Evolutionary conservation across 495 filamentous ascomycete genomes (phyloP), one percentile per base, ranked within the genome.

Genomic region (Penicillium argentinense): DNA sequence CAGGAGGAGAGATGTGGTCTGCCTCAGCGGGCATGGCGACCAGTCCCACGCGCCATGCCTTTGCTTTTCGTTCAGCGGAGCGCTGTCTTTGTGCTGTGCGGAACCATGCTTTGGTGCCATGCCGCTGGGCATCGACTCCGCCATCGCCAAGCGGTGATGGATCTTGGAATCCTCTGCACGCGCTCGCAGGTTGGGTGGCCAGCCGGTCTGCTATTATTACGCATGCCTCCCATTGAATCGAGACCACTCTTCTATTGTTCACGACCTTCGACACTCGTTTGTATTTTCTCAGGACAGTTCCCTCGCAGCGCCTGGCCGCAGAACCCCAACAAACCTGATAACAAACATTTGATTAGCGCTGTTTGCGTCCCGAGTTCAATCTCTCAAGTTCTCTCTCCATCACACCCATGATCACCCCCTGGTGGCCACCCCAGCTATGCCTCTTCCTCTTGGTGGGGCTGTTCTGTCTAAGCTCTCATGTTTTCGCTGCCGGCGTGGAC

Each of bases 91-190:
- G 33, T 21, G 33, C 18, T 36, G 3, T 21, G n/a, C 17, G 16
- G 33, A 36, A 11, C 33, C 33, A 22, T 18, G n/a, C 19, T 27
- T 28, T 47, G 23, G 33, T 17, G 25, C 44, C 33, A 16, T 28
- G 40, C 21, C 12, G 23, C 26, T 41, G 17, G 33, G 33, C 33
- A 36, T 36, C 8, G 17, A 25, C 19, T 36, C 17, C 37, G 26
- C 23, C 27, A 28, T 26, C 26, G 45, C 45, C 45, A 48, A 48
- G 45, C 4, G 29, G 12, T 8, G 3, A 41, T 40, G 22, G 45
- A 41, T 41, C 27, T 41, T 41, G 37, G 37, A 19, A 14, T 33
- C 21, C 21, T 36, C 4, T 9, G n/a, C n/a, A n/a, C n/a, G n/a
- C n/a, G n/a, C n/a, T n/a, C n/a, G n/a, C n/a, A n/a, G n/a, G n/a